phyloP scores from a whole-genome alignment of 345 rosid genomes.

The Dimocarpus longan region DNA sequence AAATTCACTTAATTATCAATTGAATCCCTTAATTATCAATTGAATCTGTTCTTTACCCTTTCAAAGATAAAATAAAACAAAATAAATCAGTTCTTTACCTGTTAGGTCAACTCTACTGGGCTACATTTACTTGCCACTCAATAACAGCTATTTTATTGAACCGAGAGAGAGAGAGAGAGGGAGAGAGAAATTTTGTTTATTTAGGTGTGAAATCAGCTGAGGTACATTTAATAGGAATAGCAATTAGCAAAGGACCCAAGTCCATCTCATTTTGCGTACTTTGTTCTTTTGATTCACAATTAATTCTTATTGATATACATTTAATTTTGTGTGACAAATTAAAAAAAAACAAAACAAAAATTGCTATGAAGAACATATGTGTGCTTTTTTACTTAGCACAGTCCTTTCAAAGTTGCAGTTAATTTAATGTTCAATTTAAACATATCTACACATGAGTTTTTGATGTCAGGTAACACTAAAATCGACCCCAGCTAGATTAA shows the following conservation, averaged over 20 bases:
- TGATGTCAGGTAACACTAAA: not conserved
- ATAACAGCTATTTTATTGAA: too few species aligned
- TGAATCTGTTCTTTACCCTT: not conserved
- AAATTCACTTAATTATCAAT: not conserved
- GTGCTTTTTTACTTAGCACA: not conserved
- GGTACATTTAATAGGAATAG: not conserved
- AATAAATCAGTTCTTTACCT: not conserved
- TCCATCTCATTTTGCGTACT: constrained; percentile 9
- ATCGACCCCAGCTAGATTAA: not conserved
- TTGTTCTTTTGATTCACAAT: constrained; percentile 17
- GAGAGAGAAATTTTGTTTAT: not conserved
- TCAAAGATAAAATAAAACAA: too few species aligned
- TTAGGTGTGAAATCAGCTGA: constrained; percentile 11
- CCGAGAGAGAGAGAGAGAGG: not conserved
- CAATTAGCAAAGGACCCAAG: constrained; percentile 16
- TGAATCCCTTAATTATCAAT: not conserved
- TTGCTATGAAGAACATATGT: not conserved
- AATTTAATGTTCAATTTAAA: too few species aligned
- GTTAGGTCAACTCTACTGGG: not conserved
- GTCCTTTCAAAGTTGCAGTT: not conserved
- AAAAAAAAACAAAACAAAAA: not conserved
- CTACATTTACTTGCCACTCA: not conserved
- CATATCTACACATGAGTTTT: too few species aligned
- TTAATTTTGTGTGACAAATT: not conserved
- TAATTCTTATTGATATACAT: not conserved